Evolutionary conservation across 2,329 filamentous ascomycete species (phyloP), one percentile per base, ranked within the genome.

Genomic region (Phyllachora maydis): DNA sequence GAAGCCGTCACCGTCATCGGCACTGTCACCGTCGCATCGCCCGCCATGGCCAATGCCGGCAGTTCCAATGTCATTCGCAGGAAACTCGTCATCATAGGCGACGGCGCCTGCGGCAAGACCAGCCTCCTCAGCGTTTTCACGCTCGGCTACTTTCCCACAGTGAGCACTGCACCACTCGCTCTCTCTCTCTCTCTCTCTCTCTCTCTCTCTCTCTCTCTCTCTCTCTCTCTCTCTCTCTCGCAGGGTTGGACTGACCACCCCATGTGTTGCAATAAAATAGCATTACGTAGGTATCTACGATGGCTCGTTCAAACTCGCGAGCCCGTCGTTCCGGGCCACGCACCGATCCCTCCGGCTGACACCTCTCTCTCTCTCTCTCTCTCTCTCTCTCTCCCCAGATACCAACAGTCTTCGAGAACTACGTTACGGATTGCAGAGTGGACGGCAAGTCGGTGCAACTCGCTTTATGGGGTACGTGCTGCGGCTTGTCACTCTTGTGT

Each of bases 381-480:
- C 17, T 21, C 11, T 18, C 10, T 16, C 17, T 17, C 5, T n/a
- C 12, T 16, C 23, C 19, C 11, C 47, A 82, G 73, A 83, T 92
- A 24, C 88, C 88, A 2, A 98, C 88, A 22, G 88, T 98, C 18
- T 98, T 98, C 50, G 88, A 98, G 46, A 98, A 98, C 55, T 98
- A 98, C 43, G 88, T 98, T 34, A 98, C 88, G 37, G 88, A 98
- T 54, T 98, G 88, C 52, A 67, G 85, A 54, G 88, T 98, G 30
- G 88, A 98, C 46, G 88, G 88, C 41, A 92, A 92, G 47, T 92
- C 81, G n/a, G 88, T 98, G 18, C 88, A 98, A 54, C 63, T 98
- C 32, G 88, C 88, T 24, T 58, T 98, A 39, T 98, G 88, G 88
- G n/a, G n/a, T n/a, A n/a, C n/a, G n/a, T n/a, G n/a, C n/a, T n/a